Evolutionary conservation across 768 basidiomycete species (phyloP).

Genomic region (Mycena venus): DNA sequence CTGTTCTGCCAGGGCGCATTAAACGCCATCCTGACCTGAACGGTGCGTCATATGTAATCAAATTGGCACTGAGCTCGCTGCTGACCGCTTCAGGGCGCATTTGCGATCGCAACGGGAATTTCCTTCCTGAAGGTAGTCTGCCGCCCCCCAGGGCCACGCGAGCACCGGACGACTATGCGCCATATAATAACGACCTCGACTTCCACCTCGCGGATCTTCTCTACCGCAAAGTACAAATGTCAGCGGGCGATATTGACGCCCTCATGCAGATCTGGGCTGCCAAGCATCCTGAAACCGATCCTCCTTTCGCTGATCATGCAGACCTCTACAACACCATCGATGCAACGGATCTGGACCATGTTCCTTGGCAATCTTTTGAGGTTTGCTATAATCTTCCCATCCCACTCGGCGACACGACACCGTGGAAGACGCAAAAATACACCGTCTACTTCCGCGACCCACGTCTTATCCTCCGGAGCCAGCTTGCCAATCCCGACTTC

Average conservation of each 20-base stretch:
- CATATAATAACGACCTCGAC: background rate
- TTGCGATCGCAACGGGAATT: slow-evolving; percentile 15
- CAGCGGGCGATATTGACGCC: slow-evolving; percentile 15
- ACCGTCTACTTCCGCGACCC: slow-evolving; percentile 44
- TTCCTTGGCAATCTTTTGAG: slow-evolving; percentile 17
- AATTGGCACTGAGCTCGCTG: background rate
- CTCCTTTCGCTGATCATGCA: slow-evolving; percentile 15
- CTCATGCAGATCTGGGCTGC: slow-evolving; percentile 29
- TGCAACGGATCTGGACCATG: slow-evolving; percentile 6
- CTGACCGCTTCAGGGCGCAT: background rate
- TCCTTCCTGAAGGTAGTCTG: background rate
- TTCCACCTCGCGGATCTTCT: slow-evolving; percentile 26
- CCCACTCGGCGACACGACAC: background rate
- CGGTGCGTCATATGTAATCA: background rate
- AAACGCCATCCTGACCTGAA: slow-evolving; percentile 12
- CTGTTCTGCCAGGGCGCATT: background rate
- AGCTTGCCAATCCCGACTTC: slow-evolving; percentile 44
- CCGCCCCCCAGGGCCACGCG: background rate
- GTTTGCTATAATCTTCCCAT: slow-evolving; percentile 1
- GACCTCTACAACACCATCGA: slow-evolving; percentile 25
- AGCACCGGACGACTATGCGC: background rate
- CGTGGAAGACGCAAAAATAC: slow-evolving; percentile 36
- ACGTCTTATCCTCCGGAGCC: slow-evolving; percentile 23
- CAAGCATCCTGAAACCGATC: slow-evolving; percentile 6
- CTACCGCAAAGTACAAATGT: slow-evolving; percentile 21